Percentiles rank a stretch among this genome's conserved stretches.
Evolutionary conservation across 2,329 filamentous ascomycete genomes (phyloP).

Genomic region (Cladobotryum protrusum): DNA sequence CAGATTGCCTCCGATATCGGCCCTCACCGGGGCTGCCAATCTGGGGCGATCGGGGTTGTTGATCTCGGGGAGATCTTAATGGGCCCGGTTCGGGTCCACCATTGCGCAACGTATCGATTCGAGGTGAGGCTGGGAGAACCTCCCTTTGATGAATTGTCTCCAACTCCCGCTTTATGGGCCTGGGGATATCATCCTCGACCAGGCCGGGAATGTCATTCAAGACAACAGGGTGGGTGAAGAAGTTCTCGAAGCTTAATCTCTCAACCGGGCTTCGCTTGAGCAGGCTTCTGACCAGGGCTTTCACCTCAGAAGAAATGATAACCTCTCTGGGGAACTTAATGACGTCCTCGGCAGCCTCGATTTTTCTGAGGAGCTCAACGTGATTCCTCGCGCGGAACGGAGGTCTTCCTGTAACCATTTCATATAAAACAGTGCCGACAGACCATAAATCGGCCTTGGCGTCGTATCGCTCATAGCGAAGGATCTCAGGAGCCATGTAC

Average conservation of each 20-base stretch:
- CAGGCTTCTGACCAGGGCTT: conserved; percentile 70
- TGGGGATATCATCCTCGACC: conserved; percentile 66
- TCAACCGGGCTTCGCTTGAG: conserved; percentile 83
- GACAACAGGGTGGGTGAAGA: conserved; percentile 72
- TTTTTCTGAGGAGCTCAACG: conserved; percentile 86
- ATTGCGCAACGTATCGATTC: conserved; percentile 26
- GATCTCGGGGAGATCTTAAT: conserved; percentile 38
- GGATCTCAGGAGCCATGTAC: conserved; percentile 98
- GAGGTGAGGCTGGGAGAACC: conserved; percentile 21
- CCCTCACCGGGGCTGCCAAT: conserved; percentile 36
- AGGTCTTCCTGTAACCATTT: conserved; percentile 87
- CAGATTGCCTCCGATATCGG: conserved; percentile 24
- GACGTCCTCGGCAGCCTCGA: conserved; percentile 79
- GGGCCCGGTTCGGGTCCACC: conserved; percentile 29
- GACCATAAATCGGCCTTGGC: conserved; percentile 97
- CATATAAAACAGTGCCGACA: conserved; percentile 88
- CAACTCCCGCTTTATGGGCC: conserved; percentile 30
- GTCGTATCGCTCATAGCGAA: conserved; percentile 95
- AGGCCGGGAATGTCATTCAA: conserved; percentile 71
- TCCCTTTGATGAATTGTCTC: conserved; percentile 28
- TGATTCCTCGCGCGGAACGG: conserved; percentile 92
- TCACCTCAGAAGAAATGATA: conserved; percentile 67
- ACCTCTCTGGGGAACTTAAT: conserved; percentile 76
- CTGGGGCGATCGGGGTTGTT: conserved; percentile 36
- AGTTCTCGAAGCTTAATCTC: conserved; percentile 76